Evolutionary conservation across 257 asterid genomes (phyloP).

Genomic region (Agastache rugosa): DNA sequence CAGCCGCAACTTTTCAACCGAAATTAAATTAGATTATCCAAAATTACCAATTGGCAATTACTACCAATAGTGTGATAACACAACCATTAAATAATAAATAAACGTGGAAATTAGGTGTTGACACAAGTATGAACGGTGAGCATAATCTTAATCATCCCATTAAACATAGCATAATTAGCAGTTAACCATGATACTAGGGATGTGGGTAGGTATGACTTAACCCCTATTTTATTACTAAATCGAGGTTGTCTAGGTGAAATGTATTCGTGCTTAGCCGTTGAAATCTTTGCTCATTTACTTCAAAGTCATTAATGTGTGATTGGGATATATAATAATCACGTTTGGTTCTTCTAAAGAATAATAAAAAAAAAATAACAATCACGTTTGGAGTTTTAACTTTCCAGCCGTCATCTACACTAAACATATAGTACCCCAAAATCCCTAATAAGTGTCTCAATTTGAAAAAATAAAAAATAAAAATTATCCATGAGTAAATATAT

Average conservation of each 20-base stretch:
- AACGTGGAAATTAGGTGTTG: conserved; percentile 39
- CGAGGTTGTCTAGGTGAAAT: conserved; percentile 43
- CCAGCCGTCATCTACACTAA: conserved; percentile 23
- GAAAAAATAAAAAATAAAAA: too few relatives aligned
- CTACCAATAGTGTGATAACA: conserved; percentile 31
- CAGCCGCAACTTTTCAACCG: conserved; percentile 48
- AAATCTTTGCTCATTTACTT: conserved; percentile 13
- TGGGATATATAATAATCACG: not conserved
- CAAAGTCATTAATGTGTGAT: conserved; percentile 15
- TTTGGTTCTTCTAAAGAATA: too few relatives aligned
- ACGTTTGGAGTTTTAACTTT: conserved; percentile 24
- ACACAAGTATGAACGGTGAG: conserved; percentile 30
- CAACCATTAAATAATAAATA: conserved; percentile 17
- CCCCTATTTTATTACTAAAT: conserved; percentile 22
- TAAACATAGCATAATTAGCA: conserved; percentile 35
- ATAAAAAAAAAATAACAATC: not conserved
- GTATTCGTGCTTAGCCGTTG: conserved; percentile 32
- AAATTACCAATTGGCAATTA: conserved; percentile 6
- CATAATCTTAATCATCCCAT: conserved; percentile 28
- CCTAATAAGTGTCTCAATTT: too few relatives aligned
- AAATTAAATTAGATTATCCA: conserved; percentile 30
- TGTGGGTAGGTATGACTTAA: conserved; percentile 40
- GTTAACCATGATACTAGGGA: conserved; percentile 17
- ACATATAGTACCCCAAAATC: too few relatives aligned
- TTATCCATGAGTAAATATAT: too few relatives aligned